These are phyloP conservation scores for Sporobolomyces pararoseus DNA, from an alignment of 768 basidiomycete genomes.

Conservation along the genomic window DNA sequence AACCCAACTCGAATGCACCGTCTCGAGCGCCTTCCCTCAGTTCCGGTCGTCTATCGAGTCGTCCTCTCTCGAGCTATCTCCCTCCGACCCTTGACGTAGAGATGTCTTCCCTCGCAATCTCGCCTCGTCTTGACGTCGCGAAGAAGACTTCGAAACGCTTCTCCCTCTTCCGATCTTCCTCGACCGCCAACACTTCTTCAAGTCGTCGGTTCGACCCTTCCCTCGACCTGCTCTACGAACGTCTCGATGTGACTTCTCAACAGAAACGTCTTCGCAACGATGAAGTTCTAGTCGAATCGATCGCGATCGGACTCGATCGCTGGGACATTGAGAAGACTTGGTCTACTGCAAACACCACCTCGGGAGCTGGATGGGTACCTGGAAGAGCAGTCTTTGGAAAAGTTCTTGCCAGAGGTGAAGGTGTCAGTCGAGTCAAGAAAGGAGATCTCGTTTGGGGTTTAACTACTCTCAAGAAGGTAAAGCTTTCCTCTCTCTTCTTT, in stretches of 20 bases:
- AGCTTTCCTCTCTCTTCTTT: neutral
- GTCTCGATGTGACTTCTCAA: slow-evolving; percentile 6
- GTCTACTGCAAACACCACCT: slow-evolving; percentile 31
- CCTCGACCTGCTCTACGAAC: slow-evolving; percentile 28
- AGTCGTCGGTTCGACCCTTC: slow-evolving; percentile 14
- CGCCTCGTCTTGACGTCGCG: slow-evolving; percentile 19
- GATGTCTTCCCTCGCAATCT: slow-evolving; percentile 18
- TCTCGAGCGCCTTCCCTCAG: neutral
- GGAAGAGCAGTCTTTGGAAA: slow-evolving; percentile 45
- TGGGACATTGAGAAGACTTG: slow-evolving; percentile 43
- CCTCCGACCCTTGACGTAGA: neutral
- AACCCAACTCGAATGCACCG: neutral
- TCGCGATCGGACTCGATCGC: slow-evolving; percentile 44
- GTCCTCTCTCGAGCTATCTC: slow-evolving; percentile 10
- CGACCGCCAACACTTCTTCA: neutral
- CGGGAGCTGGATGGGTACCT: slow-evolving; percentile 43
- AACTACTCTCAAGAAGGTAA: slow-evolving; percentile 37
- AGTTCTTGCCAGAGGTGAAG: slow-evolving; percentile 43
- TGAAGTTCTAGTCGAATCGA: slow-evolving; percentile 45
- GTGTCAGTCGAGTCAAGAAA: slow-evolving; percentile 28
- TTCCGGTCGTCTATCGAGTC: neutral
- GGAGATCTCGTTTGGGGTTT: slow-evolving; percentile 46
- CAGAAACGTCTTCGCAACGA: slow-evolving; percentile 33
- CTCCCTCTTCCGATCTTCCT: slow-evolving; percentile 26
- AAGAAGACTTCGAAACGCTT: slow-evolving; percentile 33